Evolutionary conservation across 2,329 filamentous ascomycete genomes (phyloP).

Genomic region (Passalora sequoiae): DNA sequence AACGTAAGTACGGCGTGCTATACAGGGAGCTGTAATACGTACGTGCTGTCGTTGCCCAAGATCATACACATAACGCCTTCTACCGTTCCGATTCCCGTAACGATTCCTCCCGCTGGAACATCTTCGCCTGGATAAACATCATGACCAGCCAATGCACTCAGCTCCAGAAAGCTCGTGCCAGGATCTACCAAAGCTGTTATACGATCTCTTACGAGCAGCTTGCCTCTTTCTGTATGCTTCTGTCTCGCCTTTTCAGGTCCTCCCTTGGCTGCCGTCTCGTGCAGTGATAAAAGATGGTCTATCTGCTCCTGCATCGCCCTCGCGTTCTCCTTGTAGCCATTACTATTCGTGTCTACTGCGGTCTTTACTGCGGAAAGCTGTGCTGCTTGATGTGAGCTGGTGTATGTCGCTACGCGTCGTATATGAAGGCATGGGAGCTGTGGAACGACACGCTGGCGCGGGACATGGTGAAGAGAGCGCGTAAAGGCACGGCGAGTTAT

Average conservation of each 20-base stretch:
- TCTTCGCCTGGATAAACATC: slow-evolving; percentile 82
- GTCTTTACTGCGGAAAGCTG: slow-evolving; percentile 77
- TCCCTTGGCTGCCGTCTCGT: slow-evolving; percentile 61
- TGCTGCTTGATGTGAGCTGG: slow-evolving; percentile 71
- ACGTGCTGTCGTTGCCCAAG: slow-evolving; percentile 88
- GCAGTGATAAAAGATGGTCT: slow-evolving; percentile 62
- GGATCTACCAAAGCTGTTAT: slow-evolving; percentile 83
- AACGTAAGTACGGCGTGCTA: slow-evolving; percentile 11
- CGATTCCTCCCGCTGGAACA: slow-evolving; percentile 82
- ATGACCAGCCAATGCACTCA: slow-evolving; percentile 86
- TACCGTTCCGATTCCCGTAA: slow-evolving; percentile 85
- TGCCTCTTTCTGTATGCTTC: slow-evolving; percentile 81
- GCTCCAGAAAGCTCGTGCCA: slow-evolving; percentile 82
- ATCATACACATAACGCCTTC: slow-evolving; percentile 89
- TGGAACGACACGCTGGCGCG: slow-evolving; percentile 10
- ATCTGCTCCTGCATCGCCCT: slow-evolving; percentile 70
- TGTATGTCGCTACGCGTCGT: slow-evolving; percentile 65
- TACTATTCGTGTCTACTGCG: slow-evolving; percentile 68
- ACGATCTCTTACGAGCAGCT: slow-evolving; percentile 90
- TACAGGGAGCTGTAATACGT: slow-evolving; percentile 12
- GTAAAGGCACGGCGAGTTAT: slow-evolving; percentile 12
- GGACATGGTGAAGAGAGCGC: slow-evolving; percentile 16
- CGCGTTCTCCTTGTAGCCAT: slow-evolving; percentile 77
- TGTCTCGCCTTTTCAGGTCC: slow-evolving; percentile 76
- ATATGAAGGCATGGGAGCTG: slow-evolving; percentile 19